phyloP scores from a whole-genome alignment of 75 land plant species.

The Azolla pinnata region DNA sequence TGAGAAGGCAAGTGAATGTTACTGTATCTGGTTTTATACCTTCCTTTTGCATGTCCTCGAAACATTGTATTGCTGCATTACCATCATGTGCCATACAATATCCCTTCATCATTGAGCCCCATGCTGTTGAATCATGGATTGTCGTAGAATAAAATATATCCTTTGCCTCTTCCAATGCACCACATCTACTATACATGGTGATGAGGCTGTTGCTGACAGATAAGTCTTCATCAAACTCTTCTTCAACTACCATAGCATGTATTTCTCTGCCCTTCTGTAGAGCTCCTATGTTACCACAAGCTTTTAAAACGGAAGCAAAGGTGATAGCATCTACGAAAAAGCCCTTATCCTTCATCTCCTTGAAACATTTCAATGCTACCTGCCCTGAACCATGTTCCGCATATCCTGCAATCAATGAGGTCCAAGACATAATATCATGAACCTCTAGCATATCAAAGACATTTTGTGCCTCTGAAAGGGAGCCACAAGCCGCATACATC shows the following conservation, averaged over 20 bases:
- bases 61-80: slow-evolving; percentile 9
- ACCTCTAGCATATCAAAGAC: too few species aligned
- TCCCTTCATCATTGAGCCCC: slow-evolving; percentile 66
- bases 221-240: background rate
- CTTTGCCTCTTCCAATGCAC: slow-evolving; percentile 37
- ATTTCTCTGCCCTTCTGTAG: slow-evolving; percentile 4
- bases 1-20: slow-evolving; percentile 15
- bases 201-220: slow-evolving; percentile 41
- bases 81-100: slow-evolving; percentile 37
- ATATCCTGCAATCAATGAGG: slow-evolving; percentile 5
- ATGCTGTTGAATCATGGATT: slow-evolving; percentile 43
- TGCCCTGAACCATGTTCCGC: slow-evolving; percentile 6
- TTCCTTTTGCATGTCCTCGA: slow-evolving; percentile 17
- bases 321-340: slow-evolving; percentile 6
- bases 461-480: too few species aligned
- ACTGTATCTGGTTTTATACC: slow-evolving; percentile 15
- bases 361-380: background rate
- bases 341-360: slow-evolving; percentile 1
- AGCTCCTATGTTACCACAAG: slow-evolving; percentile 8
- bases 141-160: slow-evolving; percentile 48
- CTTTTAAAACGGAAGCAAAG: slow-evolving; percentile 9
- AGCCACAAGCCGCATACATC: too few species aligned
- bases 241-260: background rate
- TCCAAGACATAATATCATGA: slow-evolving; percentile 6
- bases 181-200: slow-evolving; percentile 63